Evolutionary conservation across 2,329 filamentous ascomycete species (phyloP).

Genomic region (Byssochlamys sp.): DNA sequence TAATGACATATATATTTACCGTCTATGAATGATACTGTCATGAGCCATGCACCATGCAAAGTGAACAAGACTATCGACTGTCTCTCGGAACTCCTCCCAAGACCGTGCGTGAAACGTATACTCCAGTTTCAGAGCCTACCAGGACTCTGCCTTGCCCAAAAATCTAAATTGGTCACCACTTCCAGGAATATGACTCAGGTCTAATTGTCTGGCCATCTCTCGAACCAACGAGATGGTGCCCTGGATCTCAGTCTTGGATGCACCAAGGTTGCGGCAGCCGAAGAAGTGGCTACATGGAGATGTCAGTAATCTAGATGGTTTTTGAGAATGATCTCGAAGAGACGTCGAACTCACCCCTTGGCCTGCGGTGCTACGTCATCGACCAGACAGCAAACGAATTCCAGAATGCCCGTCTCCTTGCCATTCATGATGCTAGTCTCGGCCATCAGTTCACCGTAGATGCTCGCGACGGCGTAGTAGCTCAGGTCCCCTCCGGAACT

Average conservation of each 20-base stretch:
- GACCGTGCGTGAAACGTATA: too few relatives aligned
- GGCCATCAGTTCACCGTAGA: constrained; percentile 20
- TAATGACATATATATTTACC: too few relatives aligned
- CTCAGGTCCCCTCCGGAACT: constrained; percentile 19
- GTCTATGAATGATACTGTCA: too few relatives aligned
- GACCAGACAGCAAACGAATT: constrained; percentile 21
- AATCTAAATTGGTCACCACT: constrained; percentile 7
- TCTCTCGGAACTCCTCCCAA: too few relatives aligned
- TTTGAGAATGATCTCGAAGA: not conserved
- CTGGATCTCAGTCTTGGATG: constrained; percentile 9
- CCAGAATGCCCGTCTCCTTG: constrained; percentile 18
- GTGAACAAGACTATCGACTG: too few relatives aligned
- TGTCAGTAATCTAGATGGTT: not conserved
- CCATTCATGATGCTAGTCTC: constrained; percentile 15
- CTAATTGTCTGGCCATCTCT: constrained; percentile 11
- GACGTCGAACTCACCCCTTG: constrained; percentile 14
- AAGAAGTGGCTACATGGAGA: constrained; percentile 15
- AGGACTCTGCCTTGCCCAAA: constrained; percentile 8
- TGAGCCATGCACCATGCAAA: too few relatives aligned
- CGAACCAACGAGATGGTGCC: constrained; percentile 12
- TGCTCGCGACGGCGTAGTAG: constrained; percentile 17
- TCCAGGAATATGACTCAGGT: constrained; percentile 3
- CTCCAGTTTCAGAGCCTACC: not conserved
- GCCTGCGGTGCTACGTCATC: constrained; percentile 18
- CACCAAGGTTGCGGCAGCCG: constrained; percentile 17